These are phyloP conservation scores for Cladosporium austrohemisphaericum DNA, from an alignment of 2,329 filamentous ascomycete species.

Conservation along the genomic window DNA sequence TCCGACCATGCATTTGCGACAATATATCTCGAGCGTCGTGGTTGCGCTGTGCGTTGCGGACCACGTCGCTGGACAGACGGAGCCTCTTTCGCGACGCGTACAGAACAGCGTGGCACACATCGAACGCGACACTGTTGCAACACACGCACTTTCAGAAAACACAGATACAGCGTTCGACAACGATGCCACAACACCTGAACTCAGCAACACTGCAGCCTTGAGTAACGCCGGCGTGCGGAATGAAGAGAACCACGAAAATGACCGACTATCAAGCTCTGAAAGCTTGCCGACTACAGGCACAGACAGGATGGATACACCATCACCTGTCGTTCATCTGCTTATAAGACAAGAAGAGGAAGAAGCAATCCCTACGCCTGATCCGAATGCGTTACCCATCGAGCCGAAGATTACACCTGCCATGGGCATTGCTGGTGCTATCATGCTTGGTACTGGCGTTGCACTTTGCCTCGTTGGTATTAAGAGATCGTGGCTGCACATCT, in stretches of 20 bases:
- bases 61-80: not conserved
- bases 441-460: conserved; percentile 67
- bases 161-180: too few species aligned
- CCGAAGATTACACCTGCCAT: conserved; percentile 77
- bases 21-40: conserved; percentile 3
- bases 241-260: not conserved
- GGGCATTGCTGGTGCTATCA: conserved; percentile 71
- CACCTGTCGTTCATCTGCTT: not conserved
- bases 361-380: not conserved
- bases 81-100: not conserved
- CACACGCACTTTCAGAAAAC: too few species aligned
- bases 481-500: conserved; percentile 71
- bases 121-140: not conserved
- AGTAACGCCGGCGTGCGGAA: too few species aligned
- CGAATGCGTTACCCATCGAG: conserved; percentile 57
- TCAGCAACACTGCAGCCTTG: not conserved
- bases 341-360: conserved; percentile 4
- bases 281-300: not conserved
- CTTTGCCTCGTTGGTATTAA: conserved; percentile 79
- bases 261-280: conserved; percentile 2
- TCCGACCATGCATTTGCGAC: not conserved
- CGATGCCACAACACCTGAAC: not conserved
- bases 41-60: not conserved
- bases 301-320: not conserved
- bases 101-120: not conserved